Evolutionary conservation across 208 protist species (phyloP).

Genomic region (Acanthamoeba castellanii): DNA sequence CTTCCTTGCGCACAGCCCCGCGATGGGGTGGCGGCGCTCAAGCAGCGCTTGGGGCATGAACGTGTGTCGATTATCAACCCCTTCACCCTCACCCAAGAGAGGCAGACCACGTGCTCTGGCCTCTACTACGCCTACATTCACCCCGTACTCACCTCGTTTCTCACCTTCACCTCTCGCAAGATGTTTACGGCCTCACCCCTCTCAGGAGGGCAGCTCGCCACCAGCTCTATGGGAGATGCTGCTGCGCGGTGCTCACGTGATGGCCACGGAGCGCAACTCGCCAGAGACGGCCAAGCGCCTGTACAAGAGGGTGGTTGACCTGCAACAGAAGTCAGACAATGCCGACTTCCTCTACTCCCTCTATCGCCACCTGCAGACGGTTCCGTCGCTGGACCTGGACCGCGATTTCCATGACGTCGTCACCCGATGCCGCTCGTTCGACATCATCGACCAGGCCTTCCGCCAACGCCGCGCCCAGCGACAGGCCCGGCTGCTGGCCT

Average conservation of each 20-base stretch:
- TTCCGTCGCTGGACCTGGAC: neutral
- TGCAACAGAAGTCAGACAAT: neutral
- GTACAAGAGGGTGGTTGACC: neutral
- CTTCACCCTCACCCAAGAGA: too few species aligned
- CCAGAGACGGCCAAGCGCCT: too few species aligned
- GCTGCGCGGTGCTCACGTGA: neutral
- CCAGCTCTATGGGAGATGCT: neutral
- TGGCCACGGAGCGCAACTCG: neutral
- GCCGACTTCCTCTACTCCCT: neutral
- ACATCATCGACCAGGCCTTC: neutral
- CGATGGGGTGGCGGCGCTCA: too few species aligned
- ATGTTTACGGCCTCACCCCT: too few species aligned
- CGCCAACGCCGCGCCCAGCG: neutral
- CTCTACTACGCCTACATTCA: too few species aligned
- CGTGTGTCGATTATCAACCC: too few species aligned
- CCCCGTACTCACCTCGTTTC: too few species aligned
- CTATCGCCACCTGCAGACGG: neutral
- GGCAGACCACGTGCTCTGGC: too few species aligned
- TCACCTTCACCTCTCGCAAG: too few species aligned
- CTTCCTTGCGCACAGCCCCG: too few species aligned
- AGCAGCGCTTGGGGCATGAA: too few species aligned
- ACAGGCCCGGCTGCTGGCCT: neutral
- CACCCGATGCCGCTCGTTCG: neutral
- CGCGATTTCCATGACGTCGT: neutral
- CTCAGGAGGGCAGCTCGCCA: too few species aligned